A percentile compares a stretch with the other conserved stretches of the same genome.
Evolutionary conservation across 768 basidiomycete genomes (phyloP).

Genomic region (Amanita pallidorosea): DNA sequence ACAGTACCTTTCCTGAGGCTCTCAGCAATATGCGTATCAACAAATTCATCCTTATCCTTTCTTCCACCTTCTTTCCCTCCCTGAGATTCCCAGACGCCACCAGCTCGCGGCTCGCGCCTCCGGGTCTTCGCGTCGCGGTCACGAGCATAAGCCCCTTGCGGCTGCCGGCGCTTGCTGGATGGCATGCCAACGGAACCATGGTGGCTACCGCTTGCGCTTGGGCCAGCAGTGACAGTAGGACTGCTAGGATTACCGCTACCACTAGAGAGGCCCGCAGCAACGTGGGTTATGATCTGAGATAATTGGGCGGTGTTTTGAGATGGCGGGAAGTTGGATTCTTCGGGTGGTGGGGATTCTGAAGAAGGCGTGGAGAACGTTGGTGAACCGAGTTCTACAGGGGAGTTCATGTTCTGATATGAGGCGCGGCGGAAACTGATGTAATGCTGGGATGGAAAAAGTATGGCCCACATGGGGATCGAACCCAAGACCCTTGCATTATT

Average conservation of each 20-base stretch:
- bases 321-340: constrained; percentile 20
- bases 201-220: not conserved
- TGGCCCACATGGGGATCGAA: constrained; percentile 40
- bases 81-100: not conserved
- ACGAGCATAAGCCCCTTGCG: constrained; percentile 23
- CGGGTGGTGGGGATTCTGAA: constrained; percentile 31
- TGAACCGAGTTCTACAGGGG: constrained; percentile 29
- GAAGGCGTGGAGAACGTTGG: constrained; percentile 31
- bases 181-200: not conserved
- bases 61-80: constrained; percentile 15
- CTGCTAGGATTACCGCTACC: constrained; percentile 11
- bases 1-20: constrained; percentile 40
- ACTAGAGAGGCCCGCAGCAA: constrained; percentile 19
- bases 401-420: constrained; percentile 20
- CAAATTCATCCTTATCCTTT: constrained; percentile 45
- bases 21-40: constrained; percentile 39
- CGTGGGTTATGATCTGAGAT: constrained; percentile 22
- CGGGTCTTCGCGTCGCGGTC: constrained; percentile 39
- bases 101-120: constrained; percentile 30
- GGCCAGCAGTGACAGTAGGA: not conserved
- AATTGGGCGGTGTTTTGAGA: constrained; percentile 13
- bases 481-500: constrained; percentile 67
- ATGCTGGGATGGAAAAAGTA: not conserved
- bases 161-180: constrained; percentile 2
- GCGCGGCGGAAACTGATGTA: too few relatives aligned